phyloP scores from a whole-genome alignment of 768 basidiomycete genomes.

The Russula foetens region DNA sequence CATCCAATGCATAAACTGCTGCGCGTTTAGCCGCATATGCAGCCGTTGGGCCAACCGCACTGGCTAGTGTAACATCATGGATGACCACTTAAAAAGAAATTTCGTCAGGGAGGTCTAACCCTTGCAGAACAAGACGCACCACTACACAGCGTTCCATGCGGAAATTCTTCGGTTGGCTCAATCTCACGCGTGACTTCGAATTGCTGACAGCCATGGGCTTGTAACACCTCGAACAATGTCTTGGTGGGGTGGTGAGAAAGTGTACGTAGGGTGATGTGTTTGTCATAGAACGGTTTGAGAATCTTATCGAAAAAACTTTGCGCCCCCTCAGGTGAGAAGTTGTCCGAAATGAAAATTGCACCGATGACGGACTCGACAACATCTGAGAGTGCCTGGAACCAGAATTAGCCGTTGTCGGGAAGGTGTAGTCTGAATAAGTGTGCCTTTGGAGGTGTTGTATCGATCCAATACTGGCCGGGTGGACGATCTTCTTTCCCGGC shows the following conservation, averaged over 20 bases:
- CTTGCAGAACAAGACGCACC: conserved; percentile 30
- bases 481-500: conserved; percentile 42
- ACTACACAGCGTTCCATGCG: conserved; percentile 37
- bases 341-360: conserved; percentile 71
- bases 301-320: conserved; percentile 59
- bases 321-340: conserved; percentile 52
- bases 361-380: conserved; percentile 75
- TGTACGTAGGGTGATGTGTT: conserved; percentile 63
- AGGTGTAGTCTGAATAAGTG: conserved; percentile 3
- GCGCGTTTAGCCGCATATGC: conserved; percentile 52
- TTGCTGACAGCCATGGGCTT: conserved; percentile 61
- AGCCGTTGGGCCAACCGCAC: conserved; percentile 42
- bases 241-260: conserved; percentile 74
- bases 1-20: conserved; percentile 59
- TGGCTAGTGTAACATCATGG: conserved; percentile 57
- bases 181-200: conserved; percentile 39
- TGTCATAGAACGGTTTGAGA: conserved; percentile 72
- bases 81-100: conserved; percentile 46
- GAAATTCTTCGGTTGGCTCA: conserved; percentile 35
- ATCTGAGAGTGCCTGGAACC: conserved; percentile 60
- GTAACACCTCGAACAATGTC: conserved; percentile 62
- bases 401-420: neutral
- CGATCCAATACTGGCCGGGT: conserved; percentile 72
- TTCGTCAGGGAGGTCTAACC: conserved; percentile 2
- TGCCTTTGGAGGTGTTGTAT: conserved; percentile 73